These are phyloP conservation scores for Pseudopithomyces maydicus DNA, from an alignment of 2,329 filamentous ascomycete genomes.

Conservation along the genomic window DNA sequence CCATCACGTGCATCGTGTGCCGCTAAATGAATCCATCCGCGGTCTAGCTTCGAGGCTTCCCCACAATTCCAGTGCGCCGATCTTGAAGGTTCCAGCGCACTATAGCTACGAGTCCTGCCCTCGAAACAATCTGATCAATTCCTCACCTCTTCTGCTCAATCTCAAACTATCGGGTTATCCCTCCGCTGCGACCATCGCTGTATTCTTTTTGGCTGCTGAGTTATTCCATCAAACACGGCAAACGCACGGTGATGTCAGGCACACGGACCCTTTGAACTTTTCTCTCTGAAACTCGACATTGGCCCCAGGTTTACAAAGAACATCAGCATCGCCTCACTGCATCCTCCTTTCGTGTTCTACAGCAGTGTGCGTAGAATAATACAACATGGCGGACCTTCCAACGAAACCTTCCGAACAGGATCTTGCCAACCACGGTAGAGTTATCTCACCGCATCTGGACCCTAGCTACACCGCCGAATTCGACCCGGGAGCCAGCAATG, in stretches of 20 bases:
- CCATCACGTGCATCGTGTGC: slow-evolving; percentile 8
- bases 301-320: slow-evolving; percentile 21
- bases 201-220: background rate
- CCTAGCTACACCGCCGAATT: slow-evolving; percentile 52
- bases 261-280: slow-evolving; percentile 33
- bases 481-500: slow-evolving; percentile 35
- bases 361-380: background rate
- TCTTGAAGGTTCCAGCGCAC: slow-evolving; percentile 19
- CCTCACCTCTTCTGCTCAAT: background rate
- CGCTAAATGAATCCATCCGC: background rate
- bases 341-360: background rate
- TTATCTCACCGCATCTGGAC: slow-evolving; percentile 50
- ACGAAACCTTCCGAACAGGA: slow-evolving; percentile 32
- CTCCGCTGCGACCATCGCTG: background rate
- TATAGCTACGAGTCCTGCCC: background rate
- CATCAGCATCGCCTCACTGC: background rate
- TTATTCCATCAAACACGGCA: background rate
- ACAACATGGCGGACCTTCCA: slow-evolving; percentile 35
- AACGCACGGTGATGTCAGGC: slow-evolving; percentile 31
- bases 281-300: slow-evolving; percentile 29
- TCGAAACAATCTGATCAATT: background rate
- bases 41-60: slow-evolving; percentile 11
- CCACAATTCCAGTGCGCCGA: slow-evolving; percentile 12
- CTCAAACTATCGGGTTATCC: background rate
- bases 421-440: slow-evolving; percentile 35